phyloP scores from a whole-genome alignment of 768 basidiomycete genomes.

The Postia placenta region DNA sequence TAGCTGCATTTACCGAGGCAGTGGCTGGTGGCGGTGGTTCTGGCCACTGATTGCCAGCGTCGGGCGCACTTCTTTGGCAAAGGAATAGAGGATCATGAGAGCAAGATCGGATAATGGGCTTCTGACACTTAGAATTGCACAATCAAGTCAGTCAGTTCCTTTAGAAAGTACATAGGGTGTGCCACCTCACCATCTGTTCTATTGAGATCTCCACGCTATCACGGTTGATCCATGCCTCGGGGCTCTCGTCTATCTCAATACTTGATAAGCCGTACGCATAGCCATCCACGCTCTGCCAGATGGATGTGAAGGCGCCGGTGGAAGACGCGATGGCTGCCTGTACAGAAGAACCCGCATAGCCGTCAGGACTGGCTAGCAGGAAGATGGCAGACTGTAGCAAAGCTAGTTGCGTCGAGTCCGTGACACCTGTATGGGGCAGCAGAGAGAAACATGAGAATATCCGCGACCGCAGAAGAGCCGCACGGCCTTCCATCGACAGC shows the following conservation, averaged over 20 bases:
- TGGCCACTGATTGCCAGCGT: conserved; percentile 40
- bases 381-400: conserved; percentile 77
- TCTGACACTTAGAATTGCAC: conserved; percentile 46
- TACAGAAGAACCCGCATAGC: conserved; percentile 73
- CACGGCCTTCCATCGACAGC: conserved; percentile 67
- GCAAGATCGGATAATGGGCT: conserved; percentile 74
- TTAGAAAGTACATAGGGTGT: background rate
- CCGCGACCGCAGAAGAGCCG: conserved; percentile 76
- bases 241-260: conserved; percentile 46
- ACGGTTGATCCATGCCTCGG: conserved; percentile 37
- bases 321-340: conserved; percentile 91
- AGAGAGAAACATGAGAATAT: conserved; percentile 87
- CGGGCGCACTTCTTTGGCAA: conserved; percentile 39
- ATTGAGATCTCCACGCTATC: conserved; percentile 80
- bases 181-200: conserved; percentile 58
- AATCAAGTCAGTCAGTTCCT: background rate
- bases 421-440: conserved; percentile 72
- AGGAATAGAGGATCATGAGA: conserved; percentile 82
- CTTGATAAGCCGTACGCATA: conserved; percentile 90
- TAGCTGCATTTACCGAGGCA: conserved; percentile 80
- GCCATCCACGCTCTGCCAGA: conserved; percentile 86
- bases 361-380: conserved; percentile 84
- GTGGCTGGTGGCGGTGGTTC: conserved; percentile 75
- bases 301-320: conserved; percentile 71
- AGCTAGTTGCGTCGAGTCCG: conserved; percentile 75